Conservation (phyloP, 257 asterid species). For the Salvia hispanica region DNA sequence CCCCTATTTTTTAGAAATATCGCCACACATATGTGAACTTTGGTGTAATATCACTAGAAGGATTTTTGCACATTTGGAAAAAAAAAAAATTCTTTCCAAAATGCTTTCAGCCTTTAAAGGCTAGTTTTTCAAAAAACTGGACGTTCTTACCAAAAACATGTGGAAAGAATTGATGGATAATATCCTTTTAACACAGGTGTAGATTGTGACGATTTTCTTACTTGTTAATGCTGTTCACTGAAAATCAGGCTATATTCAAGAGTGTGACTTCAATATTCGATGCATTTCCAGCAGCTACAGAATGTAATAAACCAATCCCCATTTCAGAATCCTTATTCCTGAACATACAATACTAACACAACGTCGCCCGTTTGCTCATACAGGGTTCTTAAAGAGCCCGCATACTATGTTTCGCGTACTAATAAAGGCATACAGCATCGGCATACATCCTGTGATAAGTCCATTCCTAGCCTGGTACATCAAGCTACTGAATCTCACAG, state of each 20-base stretch:
- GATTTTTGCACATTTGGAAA: no score
- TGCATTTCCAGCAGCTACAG: constrained; percentile 69
- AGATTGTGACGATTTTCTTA: background rate
- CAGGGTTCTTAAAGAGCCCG: constrained; percentile 69
- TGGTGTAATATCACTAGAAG: no score
- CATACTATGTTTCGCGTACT: constrained; percentile 47
- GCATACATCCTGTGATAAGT: constrained; percentile 43
- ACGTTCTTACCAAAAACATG: background rate
- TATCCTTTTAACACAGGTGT: background rate
- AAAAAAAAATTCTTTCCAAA: background rate
- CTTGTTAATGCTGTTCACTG: background rate
- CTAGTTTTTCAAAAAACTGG: no score
- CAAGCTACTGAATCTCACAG: constrained; percentile 47
- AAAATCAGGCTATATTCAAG: constrained; percentile 57
- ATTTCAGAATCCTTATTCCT: background rate
- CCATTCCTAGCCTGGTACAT: constrained; percentile 62
- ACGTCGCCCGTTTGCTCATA: constrained; percentile 27
- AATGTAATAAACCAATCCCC: constrained; percentile 47
- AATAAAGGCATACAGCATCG: constrained; percentile 40
- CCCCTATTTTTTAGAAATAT: no score
- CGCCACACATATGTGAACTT: no score
- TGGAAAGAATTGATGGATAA: background rate
- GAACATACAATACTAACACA: constrained; percentile 20
- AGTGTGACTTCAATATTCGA: constrained; percentile 55
- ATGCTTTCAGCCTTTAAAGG: background rate